Conservation (phyloP, 352 stramenopile genomes). For the Halophytophthora batemanensis region DNA sequence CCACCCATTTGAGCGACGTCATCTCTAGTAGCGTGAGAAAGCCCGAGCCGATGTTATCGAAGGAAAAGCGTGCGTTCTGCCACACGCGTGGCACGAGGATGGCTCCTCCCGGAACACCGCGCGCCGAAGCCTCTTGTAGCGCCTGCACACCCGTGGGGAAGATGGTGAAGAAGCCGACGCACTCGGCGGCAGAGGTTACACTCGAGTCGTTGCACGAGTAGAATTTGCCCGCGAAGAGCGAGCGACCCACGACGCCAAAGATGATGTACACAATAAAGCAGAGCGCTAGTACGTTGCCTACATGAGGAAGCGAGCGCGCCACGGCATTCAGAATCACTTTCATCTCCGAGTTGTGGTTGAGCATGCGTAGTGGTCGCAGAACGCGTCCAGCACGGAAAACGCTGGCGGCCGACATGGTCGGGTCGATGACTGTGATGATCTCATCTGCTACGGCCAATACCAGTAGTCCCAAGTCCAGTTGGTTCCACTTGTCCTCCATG, state of each 20-base stretch:
- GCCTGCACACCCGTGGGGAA: slow-evolving; percentile 44
- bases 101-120: slow-evolving; percentile 27
- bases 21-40: slow-evolving; percentile 75
- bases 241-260: slow-evolving; percentile 67
- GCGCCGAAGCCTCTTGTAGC: slow-evolving; percentile 46
- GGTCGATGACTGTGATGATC: slow-evolving; percentile 41
- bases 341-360: slow-evolving; percentile 80
- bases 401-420: slow-evolving; percentile 36
- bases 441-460: slow-evolving; percentile 55
- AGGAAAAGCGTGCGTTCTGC: slow-evolving; percentile 71
- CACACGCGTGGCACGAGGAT: slow-evolving; percentile 63
- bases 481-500: slow-evolving; percentile 78
- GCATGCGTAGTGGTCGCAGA: slow-evolving; percentile 58
- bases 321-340: slow-evolving; percentile 69
- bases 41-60: slow-evolving; percentile 64
- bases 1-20: slow-evolving; percentile 79
- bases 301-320: slow-evolving; percentile 63
- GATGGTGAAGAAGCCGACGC: slow-evolving; percentile 53
- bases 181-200: slow-evolving; percentile 35
- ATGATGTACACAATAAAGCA: slow-evolving; percentile 79
- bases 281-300: slow-evolving; percentile 69
- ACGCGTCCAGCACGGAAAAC: slow-evolving; percentile 73
- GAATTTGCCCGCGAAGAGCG: slow-evolving; percentile 61
- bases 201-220: slow-evolving; percentile 62
- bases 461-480: slow-evolving; percentile 64